Conservation (phyloP, 2,329 filamentous ascomycete genomes). For the Pseudogymnoascus sp. region DNA sequence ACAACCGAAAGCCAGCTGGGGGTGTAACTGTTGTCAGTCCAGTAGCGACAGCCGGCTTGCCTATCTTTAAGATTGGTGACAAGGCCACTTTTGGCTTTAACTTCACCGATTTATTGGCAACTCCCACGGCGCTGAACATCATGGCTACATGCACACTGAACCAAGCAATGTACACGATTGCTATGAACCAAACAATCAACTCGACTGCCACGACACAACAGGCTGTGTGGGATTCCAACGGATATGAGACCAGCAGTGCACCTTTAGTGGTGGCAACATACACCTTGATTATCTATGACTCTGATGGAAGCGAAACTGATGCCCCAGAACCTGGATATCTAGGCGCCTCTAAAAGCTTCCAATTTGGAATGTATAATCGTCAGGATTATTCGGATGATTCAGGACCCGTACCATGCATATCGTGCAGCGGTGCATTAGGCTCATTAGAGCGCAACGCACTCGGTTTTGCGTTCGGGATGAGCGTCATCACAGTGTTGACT, state of each 20-base stretch:
- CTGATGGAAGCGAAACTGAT: conserved; percentile 44
- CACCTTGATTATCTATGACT: conserved; percentile 56
- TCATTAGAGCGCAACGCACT: conserved; percentile 42
- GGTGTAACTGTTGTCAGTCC: conserved; percentile 49
- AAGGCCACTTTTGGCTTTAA: conserved; percentile 56
- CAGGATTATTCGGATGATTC: conserved; percentile 43
- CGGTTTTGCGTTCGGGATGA: conserved; percentile 47
- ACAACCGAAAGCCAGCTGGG: conserved; percentile 42
- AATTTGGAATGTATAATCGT: conserved; percentile 51
- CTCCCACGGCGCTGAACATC: conserved; percentile 54
- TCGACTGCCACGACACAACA: conserved; percentile 41
- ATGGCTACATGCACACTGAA: conserved; percentile 48
- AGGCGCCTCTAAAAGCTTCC: conserved; percentile 40
- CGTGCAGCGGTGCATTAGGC: conserved; percentile 40
- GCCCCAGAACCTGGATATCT: conserved; percentile 50
- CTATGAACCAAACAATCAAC: conserved; percentile 54
- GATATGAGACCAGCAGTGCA: conserved; percentile 21
- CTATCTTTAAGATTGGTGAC: conserved; percentile 55
- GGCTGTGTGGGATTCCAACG: conserved; percentile 22
- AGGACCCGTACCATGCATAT: background rate
- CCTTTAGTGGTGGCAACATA: conserved; percentile 50
- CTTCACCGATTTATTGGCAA: conserved; percentile 53
- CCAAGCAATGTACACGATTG: conserved; percentile 51
- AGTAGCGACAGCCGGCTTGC: conserved; percentile 34
- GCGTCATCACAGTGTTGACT: conserved; percentile 48